Evolutionary conservation across 1,284 basidiomycete species (phyloP).

Genomic region (Trametes polyzona): DNA sequence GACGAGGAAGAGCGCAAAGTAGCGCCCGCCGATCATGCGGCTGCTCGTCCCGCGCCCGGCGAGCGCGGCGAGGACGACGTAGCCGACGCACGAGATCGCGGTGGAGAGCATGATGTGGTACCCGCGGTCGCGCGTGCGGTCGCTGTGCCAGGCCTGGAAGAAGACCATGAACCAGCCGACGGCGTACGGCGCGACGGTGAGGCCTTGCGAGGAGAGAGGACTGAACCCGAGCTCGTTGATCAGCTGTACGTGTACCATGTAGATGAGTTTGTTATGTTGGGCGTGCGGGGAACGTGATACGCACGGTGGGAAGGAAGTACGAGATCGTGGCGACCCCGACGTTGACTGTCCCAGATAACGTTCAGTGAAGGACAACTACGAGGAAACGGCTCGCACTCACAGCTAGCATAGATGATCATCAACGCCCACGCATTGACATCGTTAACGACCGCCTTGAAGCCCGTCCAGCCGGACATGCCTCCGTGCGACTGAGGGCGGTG

Average conservation of each 20-base stretch:
- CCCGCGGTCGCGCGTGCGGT: conserved; percentile 54
- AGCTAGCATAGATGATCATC: conserved; percentile 55
- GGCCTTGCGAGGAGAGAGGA: conserved; percentile 56
- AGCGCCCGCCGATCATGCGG: conserved; percentile 47
- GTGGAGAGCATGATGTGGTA: conserved; percentile 57
- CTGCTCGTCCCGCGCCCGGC: conserved; percentile 44
- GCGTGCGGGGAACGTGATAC: conserved; percentile 10
- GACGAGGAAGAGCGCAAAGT: conserved; percentile 60
- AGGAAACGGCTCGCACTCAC: conserved; percentile 36
- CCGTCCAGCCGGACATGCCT: conserved; percentile 57
- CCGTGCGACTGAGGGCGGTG: conserved; percentile 60
- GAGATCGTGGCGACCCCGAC: conserved; percentile 58
- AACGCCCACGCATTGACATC: conserved; percentile 57
- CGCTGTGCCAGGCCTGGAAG: conserved; percentile 56
- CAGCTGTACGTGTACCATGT: conserved; percentile 38
- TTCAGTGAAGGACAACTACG: not conserved
- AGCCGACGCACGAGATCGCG: conserved; percentile 49
- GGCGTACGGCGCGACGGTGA: conserved; percentile 58
- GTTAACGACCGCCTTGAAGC: conserved; percentile 51
- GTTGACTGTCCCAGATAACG: conserved; percentile 44
- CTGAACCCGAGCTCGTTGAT: conserved; percentile 58
- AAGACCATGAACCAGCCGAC: conserved; percentile 59
- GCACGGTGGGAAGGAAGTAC: conserved; percentile 58
- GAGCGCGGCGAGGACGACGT: conserved; percentile 54
- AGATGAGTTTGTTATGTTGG: not conserved